Conservation (phyloP, 345 rosid species). For the Abelmoschus esculentus region DNA sequence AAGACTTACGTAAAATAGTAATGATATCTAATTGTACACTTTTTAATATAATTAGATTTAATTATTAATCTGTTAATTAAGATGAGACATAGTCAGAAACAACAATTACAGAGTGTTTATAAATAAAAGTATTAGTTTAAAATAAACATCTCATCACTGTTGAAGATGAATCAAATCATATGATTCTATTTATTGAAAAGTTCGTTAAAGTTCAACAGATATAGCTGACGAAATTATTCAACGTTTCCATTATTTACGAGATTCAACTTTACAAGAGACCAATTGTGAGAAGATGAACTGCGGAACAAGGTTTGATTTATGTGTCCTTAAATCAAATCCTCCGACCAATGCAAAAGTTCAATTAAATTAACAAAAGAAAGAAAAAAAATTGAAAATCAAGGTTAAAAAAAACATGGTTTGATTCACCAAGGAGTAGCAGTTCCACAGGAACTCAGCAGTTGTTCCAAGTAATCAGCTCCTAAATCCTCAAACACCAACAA, state of each 20-base stretch:
- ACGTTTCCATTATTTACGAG: not conserved
- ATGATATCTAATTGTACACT: no score
- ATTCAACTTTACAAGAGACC: conserved; percentile 8
- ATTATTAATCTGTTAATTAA: not conserved
- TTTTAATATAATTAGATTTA: no score
- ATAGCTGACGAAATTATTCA: not conserved
- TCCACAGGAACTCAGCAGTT: conserved; percentile 47
- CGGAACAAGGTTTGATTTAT: not conserved
- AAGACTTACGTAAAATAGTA: no score
- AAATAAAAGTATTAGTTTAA: no score
- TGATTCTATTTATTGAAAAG: no score
- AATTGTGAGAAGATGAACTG: not conserved
- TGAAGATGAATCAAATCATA: no score
- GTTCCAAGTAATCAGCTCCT: conserved; percentile 62
- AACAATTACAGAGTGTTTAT: no score
- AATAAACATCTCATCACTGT: no score
- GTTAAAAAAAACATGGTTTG: no score
- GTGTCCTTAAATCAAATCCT: not conserved
- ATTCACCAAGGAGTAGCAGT: not conserved
- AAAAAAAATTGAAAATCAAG: no score
- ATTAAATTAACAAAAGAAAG: not conserved
- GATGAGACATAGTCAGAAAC: no score
- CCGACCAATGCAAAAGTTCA: not conserved
- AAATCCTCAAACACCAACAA: conserved; percentile 60
- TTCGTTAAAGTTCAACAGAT: no score